These are phyloP conservation scores for Pseudogymnoascus sp. DNA, from an alignment of 2,329 filamentous ascomycete species.

Conservation along the genomic window DNA sequence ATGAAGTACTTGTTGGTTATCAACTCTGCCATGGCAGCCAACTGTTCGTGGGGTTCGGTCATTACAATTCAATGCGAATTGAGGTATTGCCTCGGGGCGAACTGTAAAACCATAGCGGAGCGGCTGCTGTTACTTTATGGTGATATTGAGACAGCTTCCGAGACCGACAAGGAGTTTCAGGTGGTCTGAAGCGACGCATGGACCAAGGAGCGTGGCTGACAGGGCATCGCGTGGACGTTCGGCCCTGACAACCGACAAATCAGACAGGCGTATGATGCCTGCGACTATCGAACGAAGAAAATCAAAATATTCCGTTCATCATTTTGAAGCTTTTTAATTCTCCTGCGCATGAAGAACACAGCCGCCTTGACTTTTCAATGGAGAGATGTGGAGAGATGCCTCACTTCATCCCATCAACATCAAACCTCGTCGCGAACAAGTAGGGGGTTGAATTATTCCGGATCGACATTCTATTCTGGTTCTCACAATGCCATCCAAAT, in stretches of 20 bases:
- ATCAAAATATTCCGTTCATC: neutral
- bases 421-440: neutral
- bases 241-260: conserved; percentile 2
- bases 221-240: neutral
- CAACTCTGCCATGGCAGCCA: neutral
- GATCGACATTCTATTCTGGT: neutral
- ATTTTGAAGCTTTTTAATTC: neutral
- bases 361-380: neutral
- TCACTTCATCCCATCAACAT: neutral
- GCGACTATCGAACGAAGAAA: neutral
- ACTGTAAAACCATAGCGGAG: conserved; percentile 1
- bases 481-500: neutral
- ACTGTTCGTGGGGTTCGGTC: neutral
- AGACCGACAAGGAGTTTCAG: conserved; percentile 4
- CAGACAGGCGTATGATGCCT: neutral
- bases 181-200: neutral
- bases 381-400: neutral
- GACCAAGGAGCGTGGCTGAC: neutral
- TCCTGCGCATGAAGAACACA: neutral
- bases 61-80: neutral
- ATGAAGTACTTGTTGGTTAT: neutral
- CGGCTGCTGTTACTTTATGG: neutral
- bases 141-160: conserved; percentile 2
- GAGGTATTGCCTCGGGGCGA: neutral
- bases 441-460: neutral